Conservation (phyloP, 306 rosid genomes). For the Cucumis cinereus region DNA sequence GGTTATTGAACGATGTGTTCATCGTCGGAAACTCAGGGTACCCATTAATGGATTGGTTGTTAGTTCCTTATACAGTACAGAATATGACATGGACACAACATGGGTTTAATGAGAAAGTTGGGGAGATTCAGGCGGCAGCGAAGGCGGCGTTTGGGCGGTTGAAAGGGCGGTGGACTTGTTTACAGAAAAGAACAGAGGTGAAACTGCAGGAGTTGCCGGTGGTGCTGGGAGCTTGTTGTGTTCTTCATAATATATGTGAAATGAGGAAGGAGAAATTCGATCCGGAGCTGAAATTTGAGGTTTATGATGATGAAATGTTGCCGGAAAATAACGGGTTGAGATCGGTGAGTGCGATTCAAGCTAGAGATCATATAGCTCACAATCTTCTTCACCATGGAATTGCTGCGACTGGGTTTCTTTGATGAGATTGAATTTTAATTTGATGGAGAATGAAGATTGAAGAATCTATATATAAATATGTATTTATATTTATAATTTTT, state of each 20-base stretch:
- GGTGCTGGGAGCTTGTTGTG: conserved; percentile 90
- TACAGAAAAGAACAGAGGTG: conserved; percentile 81
- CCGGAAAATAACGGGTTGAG: conserved; percentile 44
- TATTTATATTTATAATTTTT: too few species aligned
- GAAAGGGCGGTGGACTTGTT: conserved; percentile 82
- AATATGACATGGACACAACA: conserved; percentile 85
- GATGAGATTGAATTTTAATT: background rate
- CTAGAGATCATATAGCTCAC: conserved; percentile 83
- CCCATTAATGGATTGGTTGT: conserved; percentile 83
- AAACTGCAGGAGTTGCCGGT: conserved; percentile 81
- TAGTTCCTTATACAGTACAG: conserved; percentile 66
- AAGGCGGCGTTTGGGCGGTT: conserved; percentile 65
- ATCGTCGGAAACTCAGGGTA: conserved; percentile 60
- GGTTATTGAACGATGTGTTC: conserved; percentile 51
- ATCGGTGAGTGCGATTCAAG: conserved; percentile 43
- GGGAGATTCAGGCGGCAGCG: conserved; percentile 51
- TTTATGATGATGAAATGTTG: conserved; percentile 62
- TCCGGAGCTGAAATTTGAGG: conserved; percentile 33
- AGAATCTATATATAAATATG: too few species aligned
- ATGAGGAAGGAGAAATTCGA: conserved; percentile 54
- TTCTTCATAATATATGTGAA: conserved; percentile 84
- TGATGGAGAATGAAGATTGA: background rate
- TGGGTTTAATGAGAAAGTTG: conserved; percentile 80
- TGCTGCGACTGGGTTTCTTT: conserved; percentile 73
- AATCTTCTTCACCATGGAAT: conserved; percentile 86